phyloP scores from a whole-genome alignment of 2,329 filamentous ascomycete species.

The Sporothrix brasiliensis region DNA sequence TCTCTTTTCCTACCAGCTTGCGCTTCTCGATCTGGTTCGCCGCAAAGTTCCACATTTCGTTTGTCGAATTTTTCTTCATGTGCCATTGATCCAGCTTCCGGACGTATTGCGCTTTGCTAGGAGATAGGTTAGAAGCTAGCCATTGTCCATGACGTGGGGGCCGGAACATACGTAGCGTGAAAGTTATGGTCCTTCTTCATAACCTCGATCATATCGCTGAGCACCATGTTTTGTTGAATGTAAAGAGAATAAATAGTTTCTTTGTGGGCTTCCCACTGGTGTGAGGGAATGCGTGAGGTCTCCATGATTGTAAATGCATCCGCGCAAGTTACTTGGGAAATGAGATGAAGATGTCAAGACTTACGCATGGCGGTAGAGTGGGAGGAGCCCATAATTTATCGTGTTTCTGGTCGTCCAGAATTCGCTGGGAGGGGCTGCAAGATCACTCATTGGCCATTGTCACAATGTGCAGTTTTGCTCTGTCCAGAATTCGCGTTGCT shows the following conservation, averaged over 20 bases:
- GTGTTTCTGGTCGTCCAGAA: not conserved
- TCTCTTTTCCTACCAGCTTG: conserved; percentile 3
- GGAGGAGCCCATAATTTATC: not conserved
- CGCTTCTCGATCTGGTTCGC: conserved; percentile 11
- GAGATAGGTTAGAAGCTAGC: not conserved
- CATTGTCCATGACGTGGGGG: not conserved
- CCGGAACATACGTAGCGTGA: conserved; percentile 7
- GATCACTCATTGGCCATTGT: not conserved
- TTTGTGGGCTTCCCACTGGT: not conserved
- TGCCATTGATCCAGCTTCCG: conserved; percentile 2
- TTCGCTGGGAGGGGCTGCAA: not conserved
- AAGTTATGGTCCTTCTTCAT: not conserved
- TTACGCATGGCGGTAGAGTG: not conserved
- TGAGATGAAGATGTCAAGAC: not conserved
- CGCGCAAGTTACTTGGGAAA: not conserved
- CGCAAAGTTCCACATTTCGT: conserved; percentile 13
- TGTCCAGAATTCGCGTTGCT: not conserved
- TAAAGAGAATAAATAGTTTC: not conserved
- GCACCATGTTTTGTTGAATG: not conserved
- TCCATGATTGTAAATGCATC: conserved; percentile 5
- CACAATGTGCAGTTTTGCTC: not conserved
- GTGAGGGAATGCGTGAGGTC: not conserved
- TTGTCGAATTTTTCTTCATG: conserved; percentile 7
- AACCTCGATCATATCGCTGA: not conserved
- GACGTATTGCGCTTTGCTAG: conserved; percentile 7